Base-by-base conservation (phyloP, 805 yeast species). In the Kuraishia hungarica region DNA sequence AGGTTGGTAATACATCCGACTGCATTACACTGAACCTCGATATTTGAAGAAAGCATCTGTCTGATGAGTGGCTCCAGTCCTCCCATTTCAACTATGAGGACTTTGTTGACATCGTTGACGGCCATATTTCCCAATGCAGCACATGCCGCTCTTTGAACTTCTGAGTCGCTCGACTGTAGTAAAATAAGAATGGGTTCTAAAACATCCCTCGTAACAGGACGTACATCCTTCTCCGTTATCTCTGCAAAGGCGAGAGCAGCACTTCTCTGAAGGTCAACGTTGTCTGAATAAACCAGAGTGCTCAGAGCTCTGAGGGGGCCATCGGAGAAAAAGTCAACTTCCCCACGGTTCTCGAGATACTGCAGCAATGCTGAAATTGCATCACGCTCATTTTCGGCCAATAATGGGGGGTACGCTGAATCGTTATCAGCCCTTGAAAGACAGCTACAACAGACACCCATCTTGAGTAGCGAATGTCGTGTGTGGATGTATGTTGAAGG, bases 211-310 rank as follows among this genome's bases (percentile, higher is more conserved):
- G 87, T 86, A 39, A 94, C 98, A 48, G 93, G 87, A 60, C 94
- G 81, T 46, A 91, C 96, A 66, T 91, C 96, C 69, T 94, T 94
- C 67, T 94, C 99, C 46, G 99, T 94, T 55, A 94, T 93, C 70
- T 94, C 99, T 17, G 98, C 98, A 77, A 94, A 94, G 6, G 99
- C 98, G 59, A 94, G 78, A 6, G 99, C 98, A 2, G 99, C 99
- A 67, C 96, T 87, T 67, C 98, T 83, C 72, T 93, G 98, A 55
- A 94, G 78, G 69, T 94, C 97, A 59, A 93, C 82, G 67, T 94
- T 94, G 62, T 94, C 97, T 1, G 97, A 89, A 68, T 93, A 89
- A 1, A 94, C 99, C 62, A 94, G 78, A 0, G 97, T 93, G 57
- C 93, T 86, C 59, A 94, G 78, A 1, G 98, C 97, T 60, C 88